phyloP scores from a whole-genome alignment of 2,329 filamentous ascomycete genomes.

The Apiospora phragmitis region DNA sequence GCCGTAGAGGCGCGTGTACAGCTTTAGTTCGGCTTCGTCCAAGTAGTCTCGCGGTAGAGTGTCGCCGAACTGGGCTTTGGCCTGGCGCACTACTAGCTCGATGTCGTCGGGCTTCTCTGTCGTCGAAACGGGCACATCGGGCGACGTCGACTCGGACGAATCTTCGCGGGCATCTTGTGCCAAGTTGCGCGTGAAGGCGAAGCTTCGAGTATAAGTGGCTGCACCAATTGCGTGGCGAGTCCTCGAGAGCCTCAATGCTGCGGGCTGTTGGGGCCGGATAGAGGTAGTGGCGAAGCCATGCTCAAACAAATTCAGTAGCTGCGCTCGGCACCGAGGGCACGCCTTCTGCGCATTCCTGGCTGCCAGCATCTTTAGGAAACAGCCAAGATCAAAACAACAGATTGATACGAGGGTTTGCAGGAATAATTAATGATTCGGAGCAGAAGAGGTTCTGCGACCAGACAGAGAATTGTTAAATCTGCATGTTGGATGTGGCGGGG shows the following conservation, averaged over 20 bases:
- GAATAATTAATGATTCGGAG: constrained; percentile 7
- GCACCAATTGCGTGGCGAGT: not conserved
- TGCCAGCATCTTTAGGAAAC: constrained; percentile 35
- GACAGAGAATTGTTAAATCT: not conserved
- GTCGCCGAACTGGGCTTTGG: constrained; percentile 75
- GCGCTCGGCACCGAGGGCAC: constrained; percentile 40
- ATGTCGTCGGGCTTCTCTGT: constrained; percentile 36
- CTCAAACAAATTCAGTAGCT: constrained; percentile 37
- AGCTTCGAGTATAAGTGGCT: not conserved
- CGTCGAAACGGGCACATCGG: not conserved
- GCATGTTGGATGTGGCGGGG: not conserved
- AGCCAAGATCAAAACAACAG: not conserved
- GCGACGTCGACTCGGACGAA: constrained; percentile 15
- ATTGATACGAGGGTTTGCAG: not conserved
- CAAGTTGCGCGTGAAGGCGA: not conserved
- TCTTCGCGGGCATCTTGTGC: constrained; percentile 19
- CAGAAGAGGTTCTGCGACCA: constrained; percentile 4
- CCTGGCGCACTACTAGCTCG: constrained; percentile 67
- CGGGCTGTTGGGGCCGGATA: constrained; percentile 9
- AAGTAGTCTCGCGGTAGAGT: constrained; percentile 72
- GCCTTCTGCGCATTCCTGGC: constrained; percentile 37
- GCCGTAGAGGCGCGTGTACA: constrained; percentile 84
- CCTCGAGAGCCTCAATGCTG: not conserved
- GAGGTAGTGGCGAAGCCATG: constrained; percentile 31
- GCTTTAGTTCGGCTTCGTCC: constrained; percentile 65